Base-by-base conservation (phyloP, 1,284 basidiomycete genomes). In the Boletellus sp. region DNA sequence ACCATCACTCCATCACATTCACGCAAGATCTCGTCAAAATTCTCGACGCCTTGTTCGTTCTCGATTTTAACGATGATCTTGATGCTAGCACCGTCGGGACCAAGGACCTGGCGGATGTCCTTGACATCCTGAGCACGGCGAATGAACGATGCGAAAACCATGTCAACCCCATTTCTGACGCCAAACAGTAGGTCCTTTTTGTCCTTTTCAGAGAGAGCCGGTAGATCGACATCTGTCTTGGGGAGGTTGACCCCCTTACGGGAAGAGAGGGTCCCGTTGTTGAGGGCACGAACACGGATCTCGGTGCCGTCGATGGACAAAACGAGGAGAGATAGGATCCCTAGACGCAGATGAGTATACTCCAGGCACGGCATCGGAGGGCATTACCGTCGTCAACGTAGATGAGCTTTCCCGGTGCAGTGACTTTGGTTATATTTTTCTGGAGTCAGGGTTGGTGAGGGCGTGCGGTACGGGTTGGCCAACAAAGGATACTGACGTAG, bases 221-320 rank as follows among this genome's bases (percentile, higher is more conserved):
- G 96, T 43, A 99, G 85, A 73, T 99, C 96, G 63, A 99, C 96
- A 22, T 88, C 82, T 55, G 96, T 98, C 73, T 98, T 96, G 61
- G 96, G 96, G 49, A 99, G 84, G 74, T 99, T 99, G 73, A 99
- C 96, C 70, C 96, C 96, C 79, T 99, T 99, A 71, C 93, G 91
- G 50, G 94, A 97, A 43, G 91, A 93, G 57, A 99, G 85, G 32
- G 77, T 84, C 49, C 95, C 96, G 62, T 87, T 89, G 82, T 99
- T 99, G 69, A 97, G 59, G 35, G 93, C 82, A 59, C 91, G 90
- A 60, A 99, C 96, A 49, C 76, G 82, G 55, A 95, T 80, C 59
- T 82, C 85, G 60, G 74, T 67, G 38, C 88, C 87, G 52, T 94
- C 89, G 59, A 98, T 84, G 56, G 84, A 78, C 47, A 95, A 74